A percentile compares a stretch with the other conserved stretches of the same genome.
Conservation (phyloP, 306 rosid species). For the Pueraria montana region DNA sequence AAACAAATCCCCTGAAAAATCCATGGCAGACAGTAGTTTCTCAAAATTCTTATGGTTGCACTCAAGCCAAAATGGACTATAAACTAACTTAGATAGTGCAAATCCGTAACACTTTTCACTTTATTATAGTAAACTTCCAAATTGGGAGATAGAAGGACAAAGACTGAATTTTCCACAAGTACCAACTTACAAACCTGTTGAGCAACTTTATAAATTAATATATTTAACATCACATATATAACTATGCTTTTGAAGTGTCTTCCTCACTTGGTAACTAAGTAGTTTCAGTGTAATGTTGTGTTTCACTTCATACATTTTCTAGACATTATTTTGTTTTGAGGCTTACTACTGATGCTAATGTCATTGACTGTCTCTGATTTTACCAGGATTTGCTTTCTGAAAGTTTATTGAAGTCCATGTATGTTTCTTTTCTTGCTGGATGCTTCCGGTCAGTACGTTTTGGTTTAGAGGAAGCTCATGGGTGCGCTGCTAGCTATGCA, state of each 20-base stretch:
- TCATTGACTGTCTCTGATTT: constrained; percentile 43
- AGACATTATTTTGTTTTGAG: constrained; percentile 6
- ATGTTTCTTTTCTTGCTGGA: constrained; percentile 94
- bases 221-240: not conserved
- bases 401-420: constrained; percentile 82
- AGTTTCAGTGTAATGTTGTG: constrained; percentile 6
- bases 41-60: not conserved
- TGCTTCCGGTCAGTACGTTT: constrained; percentile 95
- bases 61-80: not conserved
- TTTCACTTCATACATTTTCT: constrained; percentile 13
- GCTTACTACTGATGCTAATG: constrained; percentile 39
- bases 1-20: constrained; percentile 23
- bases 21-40: not conserved
- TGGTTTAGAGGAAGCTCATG: constrained; percentile 96
- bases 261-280: constrained; percentile 10
- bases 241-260: constrained; percentile 20
- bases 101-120: not conserved
- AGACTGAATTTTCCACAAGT: no score
- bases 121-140: not conserved
- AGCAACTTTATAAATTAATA: not conserved
- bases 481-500: constrained; percentile 67
- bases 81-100: constrained; percentile 12
- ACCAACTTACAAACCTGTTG: not conserved
- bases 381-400: constrained; percentile 77
- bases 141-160: no score